Evolutionary conservation across 306 rosid species (phyloP), one percentile per base, ranked within the genome.

Genomic region (Medicago ruthenica): DNA sequence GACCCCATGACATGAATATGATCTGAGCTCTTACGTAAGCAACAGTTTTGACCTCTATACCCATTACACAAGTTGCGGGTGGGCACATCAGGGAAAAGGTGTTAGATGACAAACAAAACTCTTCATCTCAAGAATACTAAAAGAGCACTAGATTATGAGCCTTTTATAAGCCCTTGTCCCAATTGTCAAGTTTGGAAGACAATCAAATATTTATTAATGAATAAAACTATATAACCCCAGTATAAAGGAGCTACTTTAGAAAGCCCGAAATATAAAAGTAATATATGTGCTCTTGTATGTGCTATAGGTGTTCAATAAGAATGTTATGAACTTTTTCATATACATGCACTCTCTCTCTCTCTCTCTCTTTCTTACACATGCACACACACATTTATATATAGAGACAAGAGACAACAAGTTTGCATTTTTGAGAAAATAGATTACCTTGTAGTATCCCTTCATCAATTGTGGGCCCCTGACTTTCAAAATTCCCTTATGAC

Each of bases 381-480:
- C 11, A 17, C 21, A 36, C 21, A 63, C 36, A 18, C 22, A 62
- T 36, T 15, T 44, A 62, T n/a, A 62, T 60, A 41, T 68, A 20
- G 37, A 58, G 40, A 34, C 55, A 62, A 14, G 37, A 58, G 40
- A 34, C 55, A 62, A 34, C 36, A 41, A 12, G 51, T 21, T 73
- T 44, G 58, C 14, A 77, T 62, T 42, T 42, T 67, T 20, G 17
- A 73, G 40, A 8, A 68, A 74, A 75, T 31, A 58, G 42, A 76
- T 74, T 83, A 93, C 98, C 97, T 93, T 91, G 77, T 84, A 89
- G 88, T 93, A 93, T 75, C 98, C 98, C 82, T 82, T 88, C 97
- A 91, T 93, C 81, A 93, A 88, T 76, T 76, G 94, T 42, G 97
- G 96, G 36, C 98, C 98, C 78, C 87, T 85, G 53, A 68, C 89